Base-by-base conservation (phyloP, 2,329 filamentous ascomycete species). In the Claviceps pazoutovae region DNA sequence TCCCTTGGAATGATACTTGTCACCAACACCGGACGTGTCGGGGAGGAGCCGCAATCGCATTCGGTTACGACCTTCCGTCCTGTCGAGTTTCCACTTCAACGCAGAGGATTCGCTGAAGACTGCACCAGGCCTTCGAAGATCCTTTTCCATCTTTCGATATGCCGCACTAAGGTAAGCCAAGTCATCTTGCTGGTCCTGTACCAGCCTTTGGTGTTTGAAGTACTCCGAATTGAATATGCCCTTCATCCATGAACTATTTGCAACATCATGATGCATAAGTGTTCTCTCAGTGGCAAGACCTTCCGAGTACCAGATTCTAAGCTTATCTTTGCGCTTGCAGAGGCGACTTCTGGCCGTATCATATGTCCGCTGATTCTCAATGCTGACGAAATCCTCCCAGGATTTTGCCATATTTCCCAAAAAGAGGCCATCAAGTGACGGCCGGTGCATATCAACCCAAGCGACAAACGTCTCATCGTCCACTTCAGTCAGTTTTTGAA, bases 121-220 rank as follows among this genome's bases (percentile, higher is more conserved):
- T 1, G 86, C 90, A 26, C 88, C 88, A 1, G 89, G 87, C 19
- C 89, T 80, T 56, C 78, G 79, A 52, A 96, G 71, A 53, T 91
- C 84, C 51, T 83, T 76, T 53, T 91, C 83, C 69, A 97, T 84
- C 61, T 84, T 88, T 5, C 79, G 77, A 63, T 93, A 89, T 0
- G 83, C 78, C 0, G 86, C 81, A 43, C 80, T 79, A 55, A 94
- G 78, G 62, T 88, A 96, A 1, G 78, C 75, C 53, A 87, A 77
- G 60, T 90, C 91, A 62, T 98, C 93, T 59, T 96, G 89, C 61
- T 95, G 88, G 61, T 98, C 94, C 66, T 98, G 93, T 51, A 89
- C 70, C 16, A 87, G 77, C 55, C 93, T 78, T 64, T 97, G 91
- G 57, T 95, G 84, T 64, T 95, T 97, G 62, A 91, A 79, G 57